A percentile compares a stretch with the other conserved stretches of the same genome.
Conservation (phyloP, 2,329 filamentous ascomycete genomes). For the Stachybotrys chartarum region DNA sequence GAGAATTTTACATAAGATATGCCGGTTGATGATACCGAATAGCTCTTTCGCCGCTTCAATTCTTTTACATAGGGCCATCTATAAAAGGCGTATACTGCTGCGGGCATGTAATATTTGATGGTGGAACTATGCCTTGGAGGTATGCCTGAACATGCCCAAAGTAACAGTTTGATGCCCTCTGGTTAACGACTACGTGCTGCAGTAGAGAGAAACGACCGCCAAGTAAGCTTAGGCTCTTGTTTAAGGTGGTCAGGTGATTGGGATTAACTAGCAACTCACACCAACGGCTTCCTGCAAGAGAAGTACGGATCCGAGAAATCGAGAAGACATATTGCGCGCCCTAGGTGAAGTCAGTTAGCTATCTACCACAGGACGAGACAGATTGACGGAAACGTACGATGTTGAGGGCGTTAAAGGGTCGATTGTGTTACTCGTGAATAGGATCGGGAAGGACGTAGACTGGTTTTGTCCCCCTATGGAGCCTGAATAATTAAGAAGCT, state of each 20-base stretch:
- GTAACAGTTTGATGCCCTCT: conserved; percentile 25
- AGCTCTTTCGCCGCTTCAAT: too few species aligned
- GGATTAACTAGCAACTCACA: conserved; percentile 16
- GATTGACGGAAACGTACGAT: conserved; percentile 16
- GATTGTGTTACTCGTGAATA: conserved; percentile 30
- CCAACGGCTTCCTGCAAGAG: conserved; percentile 23
- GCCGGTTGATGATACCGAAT: too few species aligned
- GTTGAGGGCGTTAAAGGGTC: conserved; percentile 29
- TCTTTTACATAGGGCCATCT: neutral
- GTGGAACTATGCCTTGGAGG: conserved; percentile 22
- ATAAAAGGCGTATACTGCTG: conserved; percentile 20
- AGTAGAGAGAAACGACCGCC: conserved; percentile 5
- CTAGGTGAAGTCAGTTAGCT: conserved; percentile 11
- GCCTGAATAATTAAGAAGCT: conserved; percentile 8
- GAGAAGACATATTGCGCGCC: conserved; percentile 18
- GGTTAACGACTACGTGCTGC: conserved; percentile 19
- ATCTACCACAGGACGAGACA: neutral
- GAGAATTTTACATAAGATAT: too few species aligned
- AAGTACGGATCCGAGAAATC: conserved; percentile 20
- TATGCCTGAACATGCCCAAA: conserved; percentile 28
- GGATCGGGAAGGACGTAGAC: conserved; percentile 25
- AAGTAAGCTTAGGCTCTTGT: conserved; percentile 8
- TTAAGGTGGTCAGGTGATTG: neutral
- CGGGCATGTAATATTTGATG: conserved; percentile 22
- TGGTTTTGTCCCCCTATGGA: conserved; percentile 10